phyloP scores from a whole-genome alignment of 768 basidiomycete species.

The Boletus rubropictus region DNA sequence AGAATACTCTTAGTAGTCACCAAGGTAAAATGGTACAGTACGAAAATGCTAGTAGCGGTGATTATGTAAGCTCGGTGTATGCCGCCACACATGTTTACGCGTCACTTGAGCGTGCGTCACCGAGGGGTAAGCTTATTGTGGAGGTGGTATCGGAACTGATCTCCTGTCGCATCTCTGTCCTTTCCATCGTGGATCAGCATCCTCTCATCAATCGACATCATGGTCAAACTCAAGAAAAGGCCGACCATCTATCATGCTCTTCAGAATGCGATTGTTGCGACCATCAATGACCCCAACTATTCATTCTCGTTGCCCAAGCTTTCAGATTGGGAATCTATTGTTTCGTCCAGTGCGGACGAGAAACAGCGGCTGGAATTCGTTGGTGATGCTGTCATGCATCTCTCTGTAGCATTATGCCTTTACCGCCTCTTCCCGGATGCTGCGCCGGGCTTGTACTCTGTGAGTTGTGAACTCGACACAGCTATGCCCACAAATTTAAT shows the following conservation, averaged over 20 bases:
- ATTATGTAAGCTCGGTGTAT: no score
- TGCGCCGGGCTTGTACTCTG: constrained; percentile 33
- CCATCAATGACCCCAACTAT: constrained; percentile 27
- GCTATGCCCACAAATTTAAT: neutral
- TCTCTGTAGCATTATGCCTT: constrained; percentile 36
- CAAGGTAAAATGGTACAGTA: no score
- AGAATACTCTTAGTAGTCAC: no score
- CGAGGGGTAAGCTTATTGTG: no score
- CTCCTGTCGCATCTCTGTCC: neutral
- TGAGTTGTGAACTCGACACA: constrained; percentile 11
- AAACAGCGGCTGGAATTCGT: constrained; percentile 44
- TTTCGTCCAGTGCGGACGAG: constrained; percentile 23
- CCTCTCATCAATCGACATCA: neutral
- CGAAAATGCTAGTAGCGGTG: no score
- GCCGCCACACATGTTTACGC: no score
- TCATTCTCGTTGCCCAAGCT: constrained; percentile 25
- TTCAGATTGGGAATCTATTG: constrained; percentile 27
- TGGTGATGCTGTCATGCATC: constrained; percentile 44
- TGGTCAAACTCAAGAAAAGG: constrained; percentile 21
- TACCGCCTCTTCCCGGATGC: constrained; percentile 31
- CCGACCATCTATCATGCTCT: constrained; percentile 10
- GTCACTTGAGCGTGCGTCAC: no score
- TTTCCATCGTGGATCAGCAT: neutral
- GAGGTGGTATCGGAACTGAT: neutral
- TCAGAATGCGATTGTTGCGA: constrained; percentile 20